Conservation (phyloP, 2,329 filamentous ascomycete genomes). For the Dactylellina parvicollis region DNA sequence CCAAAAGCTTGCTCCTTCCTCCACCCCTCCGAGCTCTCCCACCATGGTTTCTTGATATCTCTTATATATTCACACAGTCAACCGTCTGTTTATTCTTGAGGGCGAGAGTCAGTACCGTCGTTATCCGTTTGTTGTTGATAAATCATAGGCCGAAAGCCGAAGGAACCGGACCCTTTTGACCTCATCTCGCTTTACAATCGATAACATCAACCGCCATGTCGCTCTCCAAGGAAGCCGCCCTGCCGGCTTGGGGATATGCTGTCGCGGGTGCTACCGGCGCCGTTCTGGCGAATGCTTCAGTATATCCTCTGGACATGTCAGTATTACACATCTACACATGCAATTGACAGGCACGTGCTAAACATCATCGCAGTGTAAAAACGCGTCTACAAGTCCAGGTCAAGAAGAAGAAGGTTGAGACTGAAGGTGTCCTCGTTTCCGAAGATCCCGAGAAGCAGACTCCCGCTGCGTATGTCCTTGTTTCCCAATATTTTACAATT, state of each 20-base stretch:
- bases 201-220: conserved; percentile 30
- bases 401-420: conserved; percentile 68
- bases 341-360: conserved; percentile 20
- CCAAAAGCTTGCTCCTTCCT: conserved; percentile 7
- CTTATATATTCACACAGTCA: neutral
- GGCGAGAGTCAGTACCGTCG: neutral
- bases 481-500: conserved; percentile 50
- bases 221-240: conserved; percentile 72
- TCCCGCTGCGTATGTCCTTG: conserved; percentile 35
- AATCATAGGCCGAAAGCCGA: conserved; percentile 36
- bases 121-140: conserved; percentile 2
- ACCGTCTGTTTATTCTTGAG: neutral
- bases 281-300: conserved; percentile 90
- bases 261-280: conserved; percentile 92
- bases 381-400: conserved; percentile 95
- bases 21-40: conserved; percentile 11
- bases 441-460: conserved; percentile 47
- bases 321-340: conserved; percentile 59
- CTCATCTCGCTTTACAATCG: neutral
- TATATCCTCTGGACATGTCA: conserved; percentile 97
- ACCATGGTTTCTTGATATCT: conserved; percentile 25
- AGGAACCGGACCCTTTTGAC: conserved; percentile 1
- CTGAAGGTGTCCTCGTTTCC: conserved; percentile 41
- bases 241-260: conserved; percentile 92
- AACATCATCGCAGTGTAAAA: conserved; percentile 75